Conservation (phyloP, 1,284 basidiomycete genomes). For the Amylostereum chailletii region DNA sequence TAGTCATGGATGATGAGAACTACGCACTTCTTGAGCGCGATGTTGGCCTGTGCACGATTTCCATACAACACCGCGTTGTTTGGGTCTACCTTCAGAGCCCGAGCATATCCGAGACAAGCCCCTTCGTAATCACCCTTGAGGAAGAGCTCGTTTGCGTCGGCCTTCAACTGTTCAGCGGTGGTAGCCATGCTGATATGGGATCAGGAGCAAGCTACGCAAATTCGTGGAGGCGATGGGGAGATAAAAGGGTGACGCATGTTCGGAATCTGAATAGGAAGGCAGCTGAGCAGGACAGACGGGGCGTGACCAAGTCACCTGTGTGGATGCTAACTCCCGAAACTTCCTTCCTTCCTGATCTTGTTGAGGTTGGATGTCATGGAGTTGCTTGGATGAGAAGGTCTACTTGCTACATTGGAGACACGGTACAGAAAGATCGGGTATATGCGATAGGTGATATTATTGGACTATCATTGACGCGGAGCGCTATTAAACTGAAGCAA, state of each 20-base stretch:
- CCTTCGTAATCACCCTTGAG: not conserved
- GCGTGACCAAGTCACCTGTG: no score
- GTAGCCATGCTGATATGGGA: no score
- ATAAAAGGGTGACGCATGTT: no score
- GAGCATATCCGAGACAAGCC: not conserved
- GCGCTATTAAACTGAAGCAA: constrained; percentile 12
- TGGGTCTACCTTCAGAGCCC: constrained; percentile 19
- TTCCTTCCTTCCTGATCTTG: no score
- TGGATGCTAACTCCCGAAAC: no score
- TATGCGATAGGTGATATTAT: not conserved
- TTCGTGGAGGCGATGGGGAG: no score
- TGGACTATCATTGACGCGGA: constrained; percentile 6
- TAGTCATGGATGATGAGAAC: not conserved
- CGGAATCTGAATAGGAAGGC: no score
- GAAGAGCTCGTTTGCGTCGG: not conserved
- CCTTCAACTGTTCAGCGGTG: not conserved
- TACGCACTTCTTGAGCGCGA: constrained; percentile 22
- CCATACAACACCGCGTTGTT: constrained; percentile 24
- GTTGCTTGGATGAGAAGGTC: not conserved
- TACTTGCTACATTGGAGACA: constrained; percentile 5
- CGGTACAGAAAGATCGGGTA: not conserved
- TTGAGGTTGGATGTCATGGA: no score
- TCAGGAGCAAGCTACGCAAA: no score
- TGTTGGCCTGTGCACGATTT: constrained; percentile 23
- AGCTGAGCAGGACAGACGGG: no score